A percentile compares a stretch with the other conserved stretches of the same genome.
Conservation (phyloP, 2,329 filamentous ascomycete species). For the Fonsecaea erecta region DNA sequence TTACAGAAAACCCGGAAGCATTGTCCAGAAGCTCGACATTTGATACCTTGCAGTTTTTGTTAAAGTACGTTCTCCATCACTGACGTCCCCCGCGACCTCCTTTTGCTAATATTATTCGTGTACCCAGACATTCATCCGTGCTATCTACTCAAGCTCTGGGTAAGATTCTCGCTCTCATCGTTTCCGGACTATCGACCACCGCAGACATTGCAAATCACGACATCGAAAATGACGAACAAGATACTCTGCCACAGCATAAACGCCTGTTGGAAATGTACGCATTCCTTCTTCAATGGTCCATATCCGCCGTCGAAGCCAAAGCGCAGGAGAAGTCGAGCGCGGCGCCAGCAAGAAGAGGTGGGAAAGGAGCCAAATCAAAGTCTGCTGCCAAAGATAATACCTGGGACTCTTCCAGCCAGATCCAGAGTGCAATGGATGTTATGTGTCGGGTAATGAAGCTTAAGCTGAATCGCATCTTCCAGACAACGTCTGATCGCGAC, state of each 20-base stretch:
- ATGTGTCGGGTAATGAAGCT: constrained; percentile 97
- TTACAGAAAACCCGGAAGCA: constrained; percentile 89
- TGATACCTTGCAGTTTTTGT: constrained; percentile 90
- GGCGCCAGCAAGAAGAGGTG: constrained; percentile 71
- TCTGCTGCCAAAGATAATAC: constrained; percentile 69
- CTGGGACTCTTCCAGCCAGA: constrained; percentile 88
- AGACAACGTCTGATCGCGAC: constrained; percentile 94
- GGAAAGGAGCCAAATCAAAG: constrained; percentile 75
- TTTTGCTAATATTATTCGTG: constrained; percentile 65
- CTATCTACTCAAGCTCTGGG: constrained; percentile 82
- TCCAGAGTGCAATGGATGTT: constrained; percentile 84
- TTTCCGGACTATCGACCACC: constrained; percentile 82
- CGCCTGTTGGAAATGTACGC: constrained; percentile 90
- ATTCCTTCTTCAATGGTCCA: constrained; percentile 92
- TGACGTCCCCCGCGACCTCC: constrained; percentile 45
- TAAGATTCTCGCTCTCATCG: constrained; percentile 90
- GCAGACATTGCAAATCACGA: constrained; percentile 84
- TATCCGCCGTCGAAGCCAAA: constrained; percentile 91
- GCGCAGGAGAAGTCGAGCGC: constrained; percentile 84
- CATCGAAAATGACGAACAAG: constrained; percentile 89
- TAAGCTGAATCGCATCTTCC: constrained; percentile 88
- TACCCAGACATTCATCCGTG: constrained; percentile 77
- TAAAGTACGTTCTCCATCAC: constrained; percentile 74
- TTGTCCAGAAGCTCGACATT: constrained; percentile 78
- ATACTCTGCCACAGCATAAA: constrained; percentile 84